A percentile compares a stretch with the other conserved stretches of the same genome.
Evolutionary conservation across 2,329 filamentous ascomycete genomes (phyloP).

Genomic region (Fusarium proliferatum): DNA sequence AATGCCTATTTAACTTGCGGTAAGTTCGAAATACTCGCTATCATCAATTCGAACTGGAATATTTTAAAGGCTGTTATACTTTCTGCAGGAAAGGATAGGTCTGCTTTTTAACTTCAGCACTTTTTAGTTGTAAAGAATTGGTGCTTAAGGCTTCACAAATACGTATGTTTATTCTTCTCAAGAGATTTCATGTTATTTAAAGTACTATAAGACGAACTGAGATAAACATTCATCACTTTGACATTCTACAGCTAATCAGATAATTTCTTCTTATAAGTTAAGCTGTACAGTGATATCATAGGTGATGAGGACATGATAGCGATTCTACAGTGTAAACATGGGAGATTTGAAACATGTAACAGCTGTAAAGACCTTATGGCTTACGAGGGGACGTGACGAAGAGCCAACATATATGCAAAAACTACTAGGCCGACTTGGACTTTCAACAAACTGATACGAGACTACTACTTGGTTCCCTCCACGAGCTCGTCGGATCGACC

Average conservation of each 20-base stretch:
- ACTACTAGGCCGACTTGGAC: fast-evolving
- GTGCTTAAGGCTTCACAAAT: not conserved
- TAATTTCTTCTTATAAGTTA: too few species aligned
- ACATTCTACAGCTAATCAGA: too few species aligned
- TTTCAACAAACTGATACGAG: not conserved
- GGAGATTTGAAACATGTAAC: fast-evolving
- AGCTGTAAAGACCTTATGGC: fast-evolving
- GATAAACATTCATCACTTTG: too few species aligned
- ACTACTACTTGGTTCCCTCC: not conserved
- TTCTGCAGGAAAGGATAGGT: not conserved
- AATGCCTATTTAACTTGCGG: slow-evolving; percentile 4
- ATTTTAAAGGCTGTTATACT: slow-evolving; percentile 9
- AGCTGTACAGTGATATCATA: too few species aligned
- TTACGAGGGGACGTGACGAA: not conserved
- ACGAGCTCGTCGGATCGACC: fast-evolving
- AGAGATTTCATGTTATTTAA: not conserved
- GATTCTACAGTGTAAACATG: not conserved
- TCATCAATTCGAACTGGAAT: slow-evolving; percentile 40
- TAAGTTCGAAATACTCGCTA: slow-evolving; percentile 5
- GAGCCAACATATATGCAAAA: not conserved
- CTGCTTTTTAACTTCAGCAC: slow-evolving; percentile 4
- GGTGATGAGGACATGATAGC: too few species aligned
- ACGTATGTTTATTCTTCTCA: not conserved
- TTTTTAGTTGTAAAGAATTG: not conserved
- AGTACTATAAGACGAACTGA: not conserved